Percentiles rank a stretch among this genome's conserved stretches.
Evolutionary conservation across 2,329 filamentous ascomycete species (phyloP).

Genomic region (Kalaharituber pfeilii): DNA sequence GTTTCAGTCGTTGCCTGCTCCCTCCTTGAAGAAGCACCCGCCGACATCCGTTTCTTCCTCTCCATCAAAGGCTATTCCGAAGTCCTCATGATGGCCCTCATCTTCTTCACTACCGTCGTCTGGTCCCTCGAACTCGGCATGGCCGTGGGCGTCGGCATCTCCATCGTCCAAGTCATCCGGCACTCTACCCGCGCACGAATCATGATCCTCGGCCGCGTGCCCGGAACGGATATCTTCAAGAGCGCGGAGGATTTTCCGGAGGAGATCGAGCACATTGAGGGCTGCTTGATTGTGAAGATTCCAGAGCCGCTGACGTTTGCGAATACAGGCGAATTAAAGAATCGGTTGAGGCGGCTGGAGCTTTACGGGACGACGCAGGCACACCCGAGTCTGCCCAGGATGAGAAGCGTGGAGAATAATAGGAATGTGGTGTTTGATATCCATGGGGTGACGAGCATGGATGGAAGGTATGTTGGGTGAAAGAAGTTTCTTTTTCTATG

Average conservation of each 20-base stretch:
- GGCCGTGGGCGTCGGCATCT: constrained; percentile 80
- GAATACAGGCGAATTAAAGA: constrained; percentile 85
- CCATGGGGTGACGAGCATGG: constrained; percentile 87
- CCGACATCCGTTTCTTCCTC: constrained; percentile 80
- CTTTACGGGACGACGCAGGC: constrained; percentile 72
- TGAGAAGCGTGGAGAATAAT: constrained; percentile 62
- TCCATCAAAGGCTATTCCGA: constrained; percentile 74
- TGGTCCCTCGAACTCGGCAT: constrained; percentile 90
- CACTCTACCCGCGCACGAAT: constrained; percentile 86
- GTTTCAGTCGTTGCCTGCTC: constrained; percentile 91
- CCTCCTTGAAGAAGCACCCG: constrained; percentile 83
- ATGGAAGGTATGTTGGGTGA: too few relatives aligned
- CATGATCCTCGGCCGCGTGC: constrained; percentile 81
- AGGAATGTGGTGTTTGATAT: constrained; percentile 92
- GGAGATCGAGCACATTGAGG: constrained; percentile 66
- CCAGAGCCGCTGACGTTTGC: constrained; percentile 92
- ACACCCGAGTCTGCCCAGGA: constrained; percentile 70
- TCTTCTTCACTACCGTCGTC: constrained; percentile 82
- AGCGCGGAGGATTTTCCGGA: constrained; percentile 62
- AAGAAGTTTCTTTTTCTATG: too few relatives aligned
- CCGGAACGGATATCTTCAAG: constrained; percentile 60
- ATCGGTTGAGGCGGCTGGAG: constrained; percentile 64
- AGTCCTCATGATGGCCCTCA: constrained; percentile 69
- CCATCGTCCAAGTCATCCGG: constrained; percentile 71
- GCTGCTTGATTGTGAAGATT: constrained; percentile 85